Conservation (phyloP, 345 rosid genomes). For the Citropsis articulata region DNA sequence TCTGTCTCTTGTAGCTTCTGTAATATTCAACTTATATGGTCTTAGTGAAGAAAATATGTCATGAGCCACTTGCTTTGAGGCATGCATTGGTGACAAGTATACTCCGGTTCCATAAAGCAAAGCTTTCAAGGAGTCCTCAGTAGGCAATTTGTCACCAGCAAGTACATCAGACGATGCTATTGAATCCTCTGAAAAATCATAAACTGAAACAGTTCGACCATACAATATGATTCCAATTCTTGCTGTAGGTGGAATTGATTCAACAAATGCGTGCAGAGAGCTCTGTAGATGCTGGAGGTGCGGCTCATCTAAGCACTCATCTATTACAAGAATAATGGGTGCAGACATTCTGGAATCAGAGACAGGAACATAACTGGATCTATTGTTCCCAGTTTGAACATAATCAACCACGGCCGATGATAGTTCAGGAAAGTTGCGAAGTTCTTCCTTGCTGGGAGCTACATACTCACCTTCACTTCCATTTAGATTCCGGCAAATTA, state of each 20-base stretch:
- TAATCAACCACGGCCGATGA: conserved; percentile 78
- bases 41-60: conserved; percentile 86
- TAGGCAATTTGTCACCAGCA: conserved; percentile 82
- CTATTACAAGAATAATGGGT: conserved; percentile 85
- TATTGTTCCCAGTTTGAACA: conserved; percentile 81
- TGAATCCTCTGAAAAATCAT: conserved; percentile 89
- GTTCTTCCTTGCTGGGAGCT: conserved; percentile 72
- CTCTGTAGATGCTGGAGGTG: conserved; percentile 95
- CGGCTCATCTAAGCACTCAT: conserved; percentile 94
- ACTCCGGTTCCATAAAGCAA: conserved; percentile 93
- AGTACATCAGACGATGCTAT: conserved; percentile 97
- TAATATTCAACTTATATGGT: conserved; percentile 63
- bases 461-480: conserved; percentile 87
- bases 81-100: conserved; percentile 91
- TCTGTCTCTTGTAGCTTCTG: conserved; percentile 90
- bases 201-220: conserved; percentile 84
- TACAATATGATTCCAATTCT: conserved; percentile 84
- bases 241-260: conserved; percentile 72
- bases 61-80: conserved; percentile 90
- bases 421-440: conserved; percentile 68
- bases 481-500: conserved; percentile 67
- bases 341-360: conserved; percentile 86
- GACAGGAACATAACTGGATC: conserved; percentile 83
- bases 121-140: conserved; percentile 70
- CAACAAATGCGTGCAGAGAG: conserved; percentile 93